Percentiles rank a stretch among this genome's conserved stretches.
These are phyloP conservation scores for Botrytis hyacinthi DNA, from an alignment of 2,329 filamentous ascomycete genomes.

Conservation along the genomic window DNA sequence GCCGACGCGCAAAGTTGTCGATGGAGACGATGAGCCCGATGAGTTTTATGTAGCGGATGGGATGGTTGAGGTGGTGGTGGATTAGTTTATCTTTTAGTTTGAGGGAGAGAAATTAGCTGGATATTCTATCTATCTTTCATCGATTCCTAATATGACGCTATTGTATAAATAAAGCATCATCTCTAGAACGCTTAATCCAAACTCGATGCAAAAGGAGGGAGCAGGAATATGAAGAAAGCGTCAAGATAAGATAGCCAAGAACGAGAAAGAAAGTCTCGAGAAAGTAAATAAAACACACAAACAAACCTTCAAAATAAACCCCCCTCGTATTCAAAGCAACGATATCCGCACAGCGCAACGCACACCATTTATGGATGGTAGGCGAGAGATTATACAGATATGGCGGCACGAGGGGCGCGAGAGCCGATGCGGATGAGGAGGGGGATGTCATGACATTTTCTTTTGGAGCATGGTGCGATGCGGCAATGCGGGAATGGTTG, in stretches of 20 bases:
- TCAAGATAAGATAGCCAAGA: background rate
- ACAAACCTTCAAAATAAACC: constrained; percentile 52
- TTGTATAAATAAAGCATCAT: too few relatives aligned
- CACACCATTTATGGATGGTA: constrained; percentile 59
- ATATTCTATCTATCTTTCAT: background rate
- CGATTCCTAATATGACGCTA: background rate
- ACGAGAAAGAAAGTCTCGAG: background rate
- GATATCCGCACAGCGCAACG: constrained; percentile 53
- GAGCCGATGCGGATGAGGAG: constrained; percentile 33
- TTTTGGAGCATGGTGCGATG: background rate
- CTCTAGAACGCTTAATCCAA: too few relatives aligned
- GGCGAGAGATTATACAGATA: constrained; percentile 64
- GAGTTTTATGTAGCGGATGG: constrained; percentile 72
- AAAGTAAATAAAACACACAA: constrained; percentile 16
- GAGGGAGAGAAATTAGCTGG: background rate
- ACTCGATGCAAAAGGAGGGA: background rate
- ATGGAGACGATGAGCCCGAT: constrained; percentile 67
- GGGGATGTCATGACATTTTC: constrained; percentile 51
- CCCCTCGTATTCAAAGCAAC: constrained; percentile 46
- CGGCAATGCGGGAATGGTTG: too few relatives aligned
- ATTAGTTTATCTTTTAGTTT: constrained; percentile 50
- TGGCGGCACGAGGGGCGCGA: constrained; percentile 48
- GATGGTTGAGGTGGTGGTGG: constrained; percentile 69
- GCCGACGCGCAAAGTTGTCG: constrained; percentile 49
- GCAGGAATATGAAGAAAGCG: background rate